phyloP scores from a whole-genome alignment of 495 filamentous ascomycete genomes.

The Apodospora peruviana region DNA sequence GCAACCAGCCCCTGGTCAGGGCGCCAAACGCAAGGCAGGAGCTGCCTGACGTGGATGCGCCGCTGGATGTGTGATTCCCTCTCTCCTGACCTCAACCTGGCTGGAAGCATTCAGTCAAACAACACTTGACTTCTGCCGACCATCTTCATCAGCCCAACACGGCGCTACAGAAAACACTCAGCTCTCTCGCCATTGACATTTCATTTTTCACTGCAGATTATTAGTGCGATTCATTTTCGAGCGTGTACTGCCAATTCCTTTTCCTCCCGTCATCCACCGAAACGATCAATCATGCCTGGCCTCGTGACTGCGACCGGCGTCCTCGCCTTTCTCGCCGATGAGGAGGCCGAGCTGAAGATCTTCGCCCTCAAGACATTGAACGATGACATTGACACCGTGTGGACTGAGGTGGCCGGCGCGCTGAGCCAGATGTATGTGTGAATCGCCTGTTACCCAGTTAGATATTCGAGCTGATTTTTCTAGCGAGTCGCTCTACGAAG shows the following conservation, averaged over 20 bases:
- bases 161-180: neutral
- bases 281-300: constrained; percentile 64
- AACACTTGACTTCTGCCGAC: neutral
- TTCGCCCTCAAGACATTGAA: constrained; percentile 93
- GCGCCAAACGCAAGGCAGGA: constrained; percentile 34
- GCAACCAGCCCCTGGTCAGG: too few species aligned
- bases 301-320: constrained; percentile 91
- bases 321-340: constrained; percentile 91
- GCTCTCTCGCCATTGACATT: constrained; percentile 8
- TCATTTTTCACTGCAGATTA: neutral
- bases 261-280: neutral
- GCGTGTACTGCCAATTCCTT: neutral
- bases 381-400: constrained; percentile 90
- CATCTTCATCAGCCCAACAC: constrained; percentile 6
- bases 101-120: neutral
- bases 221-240: neutral
- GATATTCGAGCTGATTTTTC: constrained; percentile 13
- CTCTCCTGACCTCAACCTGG: neutral
- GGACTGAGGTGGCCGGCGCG: constrained; percentile 91
- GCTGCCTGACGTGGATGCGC: constrained; percentile 29
- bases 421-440: constrained; percentile 92
- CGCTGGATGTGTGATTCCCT: constrained; percentile 14
- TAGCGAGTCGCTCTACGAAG: constrained; percentile 88
- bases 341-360: constrained; percentile 84
- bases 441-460: neutral